Evolutionary conservation across 345 rosid species (phyloP).

Genomic region (Citrus glauca): DNA sequence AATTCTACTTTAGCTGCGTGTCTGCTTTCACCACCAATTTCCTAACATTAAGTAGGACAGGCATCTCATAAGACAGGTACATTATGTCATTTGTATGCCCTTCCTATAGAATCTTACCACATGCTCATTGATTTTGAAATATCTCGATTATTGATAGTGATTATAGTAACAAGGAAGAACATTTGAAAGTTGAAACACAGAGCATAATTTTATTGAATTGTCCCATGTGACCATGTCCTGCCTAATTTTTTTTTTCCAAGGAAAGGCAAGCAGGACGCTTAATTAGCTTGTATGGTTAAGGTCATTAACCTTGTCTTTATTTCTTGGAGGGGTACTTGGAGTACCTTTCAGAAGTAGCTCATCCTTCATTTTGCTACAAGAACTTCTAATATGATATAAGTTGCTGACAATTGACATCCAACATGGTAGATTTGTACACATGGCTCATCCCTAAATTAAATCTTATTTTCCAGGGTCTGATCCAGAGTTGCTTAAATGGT

Average conservation of each 20-base stretch:
- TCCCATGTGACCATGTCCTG: background rate
- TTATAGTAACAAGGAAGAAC: no score
- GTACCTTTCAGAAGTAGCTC: no score
- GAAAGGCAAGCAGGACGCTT: background rate
- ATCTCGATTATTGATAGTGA: no score
- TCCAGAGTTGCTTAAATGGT: conserved; percentile 81
- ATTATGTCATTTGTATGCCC: no score
- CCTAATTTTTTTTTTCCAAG: background rate
- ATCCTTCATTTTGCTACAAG: background rate
- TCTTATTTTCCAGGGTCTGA: conserved; percentile 62
- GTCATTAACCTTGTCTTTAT: background rate
- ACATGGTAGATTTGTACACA: background rate
- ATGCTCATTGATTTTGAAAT: background rate
- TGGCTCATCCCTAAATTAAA: background rate
- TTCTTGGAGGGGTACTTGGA: background rate
- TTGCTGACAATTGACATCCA: background rate
- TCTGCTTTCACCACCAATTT: no score
- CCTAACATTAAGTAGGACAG: no score
- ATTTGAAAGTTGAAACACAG: no score
- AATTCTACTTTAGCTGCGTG: no score
- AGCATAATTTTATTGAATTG: no score
- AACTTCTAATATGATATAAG: background rate
- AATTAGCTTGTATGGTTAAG: background rate
- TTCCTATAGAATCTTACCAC: background rate
- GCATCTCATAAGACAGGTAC: no score